Base-by-base conservation (phyloP, 306 rosid genomes). In the Cicer bijugum region DNA sequence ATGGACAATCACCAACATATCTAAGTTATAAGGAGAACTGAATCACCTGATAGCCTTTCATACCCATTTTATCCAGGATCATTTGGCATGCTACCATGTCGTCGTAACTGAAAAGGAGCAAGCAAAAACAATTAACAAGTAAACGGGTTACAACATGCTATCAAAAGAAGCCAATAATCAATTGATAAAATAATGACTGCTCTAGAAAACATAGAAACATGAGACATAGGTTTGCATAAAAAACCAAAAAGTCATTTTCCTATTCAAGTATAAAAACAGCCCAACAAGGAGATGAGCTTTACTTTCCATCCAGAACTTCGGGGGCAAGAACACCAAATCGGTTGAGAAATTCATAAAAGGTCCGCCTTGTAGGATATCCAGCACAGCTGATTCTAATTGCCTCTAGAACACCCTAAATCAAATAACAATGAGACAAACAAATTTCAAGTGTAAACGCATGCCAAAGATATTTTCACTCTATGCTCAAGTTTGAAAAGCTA, bases 341-440 rank as follows among this genome's bases (percentile, higher is more conserved):
- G 68, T 84, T 80, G 80, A 95, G 99, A 78, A 92, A 95, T 84
- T 95, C 99, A 75, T 95, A 92, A 83, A 95, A 95, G 59, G 96
- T 95, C 52, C 97, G 84, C 68, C 97, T 87, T 12, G 99, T 95
- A 77, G 99, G 97, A 89, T 95, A 95, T 81, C 99, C 99, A 86
- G 99, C 99, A 84, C 99, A 95, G 83, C 99, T 95, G 84, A 92
- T 95, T 89, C 97, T 90, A 80, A 92, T 95, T 58, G 99, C 99
- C 87, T 95, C 99, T 78, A 95, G 97, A 69, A 95, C 97, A 85
- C 99, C 99, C 99, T 95, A 77, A 35, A 84, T 80, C n/a, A 84
- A 65, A 52, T 53, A 80, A 59, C 9, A 74, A 78, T 40, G 56
- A 74, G 73, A 76, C 35, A 58, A 74, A 48, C 75, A 76, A 72